Evolutionary conservation across 2,329 filamentous ascomycete genomes (phyloP).

Genomic region (Neocucurbitaria cava): DNA sequence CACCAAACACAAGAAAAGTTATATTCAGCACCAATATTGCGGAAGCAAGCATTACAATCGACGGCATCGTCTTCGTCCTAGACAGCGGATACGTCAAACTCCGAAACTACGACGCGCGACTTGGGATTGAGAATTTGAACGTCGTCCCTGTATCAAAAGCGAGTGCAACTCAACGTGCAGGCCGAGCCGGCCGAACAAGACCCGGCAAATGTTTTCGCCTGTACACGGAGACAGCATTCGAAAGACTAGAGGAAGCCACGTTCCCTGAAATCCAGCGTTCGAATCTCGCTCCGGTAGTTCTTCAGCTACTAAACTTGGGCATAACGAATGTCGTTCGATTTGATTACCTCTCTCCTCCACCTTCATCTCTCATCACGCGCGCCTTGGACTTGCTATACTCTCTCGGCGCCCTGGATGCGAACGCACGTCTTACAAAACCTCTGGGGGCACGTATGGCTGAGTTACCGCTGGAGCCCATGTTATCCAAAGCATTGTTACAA

Average conservation of each 20-base stretch:
- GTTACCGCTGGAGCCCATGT: conserved; percentile 92
- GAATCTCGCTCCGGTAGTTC: conserved; percentile 84
- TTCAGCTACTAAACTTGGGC: conserved; percentile 92
- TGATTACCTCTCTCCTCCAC: conserved; percentile 85
- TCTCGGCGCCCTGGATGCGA: conserved; percentile 84
- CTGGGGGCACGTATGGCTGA: conserved; percentile 93
- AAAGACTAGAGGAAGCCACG: conserved; percentile 72
- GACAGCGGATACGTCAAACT: conserved; percentile 93
- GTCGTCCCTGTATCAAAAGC: conserved; percentile 86
- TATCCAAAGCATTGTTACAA: conserved; percentile 84
- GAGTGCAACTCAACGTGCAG: conserved; percentile 88
- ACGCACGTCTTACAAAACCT: conserved; percentile 87
- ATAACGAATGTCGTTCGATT: conserved; percentile 95
- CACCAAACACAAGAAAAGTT: conserved; percentile 84
- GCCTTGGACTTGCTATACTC: conserved; percentile 88
- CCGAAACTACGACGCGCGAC: conserved; percentile 80
- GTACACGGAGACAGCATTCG: conserved; percentile 79
- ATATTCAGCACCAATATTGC: conserved; percentile 96
- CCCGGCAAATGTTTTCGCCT: conserved; percentile 94
- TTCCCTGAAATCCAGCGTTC: conserved; percentile 91
- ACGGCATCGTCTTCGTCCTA: conserved; percentile 88
- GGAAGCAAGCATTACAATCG: conserved; percentile 92
- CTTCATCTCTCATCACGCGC: conserved; percentile 81
- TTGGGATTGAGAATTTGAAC: conserved; percentile 87
- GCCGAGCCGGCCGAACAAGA: conserved; percentile 85